A percentile compares a stretch with the other conserved stretches of the same genome.
Evolutionary conservation across 345 rosid species (phyloP).

Genomic region (Hypericum perforatum): DNA sequence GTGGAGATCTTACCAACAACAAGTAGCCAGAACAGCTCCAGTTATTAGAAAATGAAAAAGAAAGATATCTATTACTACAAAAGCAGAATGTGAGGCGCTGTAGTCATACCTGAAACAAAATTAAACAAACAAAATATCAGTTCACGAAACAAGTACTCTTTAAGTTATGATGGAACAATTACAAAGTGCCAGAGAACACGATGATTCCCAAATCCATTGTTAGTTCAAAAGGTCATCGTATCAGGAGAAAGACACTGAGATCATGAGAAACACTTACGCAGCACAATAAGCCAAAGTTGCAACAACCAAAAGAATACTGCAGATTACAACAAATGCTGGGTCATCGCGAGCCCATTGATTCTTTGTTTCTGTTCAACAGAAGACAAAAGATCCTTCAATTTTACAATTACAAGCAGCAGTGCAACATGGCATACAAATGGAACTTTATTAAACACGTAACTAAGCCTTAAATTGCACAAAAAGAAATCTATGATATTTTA

Average conservation of each 20-base stretch:
- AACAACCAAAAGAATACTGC: constrained; percentile 71
- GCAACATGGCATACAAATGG: too few species aligned
- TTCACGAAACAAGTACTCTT: neutral
- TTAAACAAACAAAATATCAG: constrained; percentile 9
- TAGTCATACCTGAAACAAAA: constrained; percentile 77
- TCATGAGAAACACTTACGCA: constrained; percentile 53
- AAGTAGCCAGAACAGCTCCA: constrained; percentile 70
- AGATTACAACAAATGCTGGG: constrained; percentile 97
- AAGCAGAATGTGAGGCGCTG: constrained; percentile 66
- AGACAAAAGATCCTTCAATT: constrained; percentile 5
- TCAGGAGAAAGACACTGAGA: neutral
- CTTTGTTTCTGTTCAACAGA: constrained; percentile 71
- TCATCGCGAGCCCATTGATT: constrained; percentile 99
- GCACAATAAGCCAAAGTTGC: constrained; percentile 90
- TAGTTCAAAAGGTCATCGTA: too few species aligned
- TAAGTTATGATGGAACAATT: too few species aligned
- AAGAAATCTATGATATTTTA: too few species aligned
- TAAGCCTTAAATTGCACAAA: too few species aligned
- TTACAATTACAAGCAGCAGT: neutral
- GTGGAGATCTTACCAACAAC: constrained; percentile 60
- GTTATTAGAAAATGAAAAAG: constrained; percentile 69
- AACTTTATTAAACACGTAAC: too few species aligned
- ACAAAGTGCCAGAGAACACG: too few species aligned
- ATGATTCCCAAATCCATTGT: too few species aligned
- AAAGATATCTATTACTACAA: constrained; percentile 68